These are phyloP conservation scores for Alternaria gansuensis DNA, from an alignment of 2,329 filamentous ascomycete species.

Conservation along the genomic window DNA sequence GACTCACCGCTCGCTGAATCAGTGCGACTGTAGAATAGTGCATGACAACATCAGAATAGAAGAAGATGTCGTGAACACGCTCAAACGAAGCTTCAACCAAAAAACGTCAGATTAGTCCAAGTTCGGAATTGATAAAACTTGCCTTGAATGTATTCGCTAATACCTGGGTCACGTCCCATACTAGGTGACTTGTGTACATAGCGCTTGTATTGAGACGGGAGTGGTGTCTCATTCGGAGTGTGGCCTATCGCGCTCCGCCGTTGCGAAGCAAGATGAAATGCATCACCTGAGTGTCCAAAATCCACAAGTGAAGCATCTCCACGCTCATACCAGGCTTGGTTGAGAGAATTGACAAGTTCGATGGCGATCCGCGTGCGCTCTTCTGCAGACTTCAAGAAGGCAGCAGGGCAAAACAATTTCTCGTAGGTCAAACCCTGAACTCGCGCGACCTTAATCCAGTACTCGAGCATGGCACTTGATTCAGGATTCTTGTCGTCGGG, in stretches of 20 bases:
- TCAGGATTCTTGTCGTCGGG: slow-evolving; percentile 16
- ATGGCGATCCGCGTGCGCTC: slow-evolving; percentile 40
- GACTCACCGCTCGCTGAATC: slow-evolving; percentile 45
- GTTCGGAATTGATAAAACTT: background rate
- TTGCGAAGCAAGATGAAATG: slow-evolving; percentile 7
- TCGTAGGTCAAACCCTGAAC: slow-evolving; percentile 51
- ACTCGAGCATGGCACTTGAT: slow-evolving; percentile 37
- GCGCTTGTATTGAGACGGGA: slow-evolving; percentile 34
- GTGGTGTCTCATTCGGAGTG: slow-evolving; percentile 39
- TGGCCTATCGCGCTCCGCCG: slow-evolving; percentile 8
- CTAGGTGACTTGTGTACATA: slow-evolving; percentile 12
- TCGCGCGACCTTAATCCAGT: slow-evolving; percentile 48
- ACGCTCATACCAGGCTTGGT: slow-evolving; percentile 43
- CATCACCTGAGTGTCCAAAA: slow-evolving; percentile 6
- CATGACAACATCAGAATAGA: slow-evolving; percentile 44
- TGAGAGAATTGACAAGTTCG: slow-evolving; percentile 40
- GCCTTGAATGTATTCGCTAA: slow-evolving; percentile 28
- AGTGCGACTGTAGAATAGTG: slow-evolving; percentile 47
- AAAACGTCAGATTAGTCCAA: background rate
- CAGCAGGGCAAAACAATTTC: slow-evolving; percentile 50
- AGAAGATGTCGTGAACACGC: slow-evolving; percentile 45
- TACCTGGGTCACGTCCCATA: slow-evolving; percentile 5
- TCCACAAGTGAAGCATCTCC: slow-evolving; percentile 34
- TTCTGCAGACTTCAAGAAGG: slow-evolving; percentile 38
- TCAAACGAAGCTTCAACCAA: slow-evolving; percentile 22